Percentiles rank a stretch among this genome's conserved stretches.
phyloP scores from a whole-genome alignment of 257 asterid genomes.

The Marsdenia floribunda region DNA sequence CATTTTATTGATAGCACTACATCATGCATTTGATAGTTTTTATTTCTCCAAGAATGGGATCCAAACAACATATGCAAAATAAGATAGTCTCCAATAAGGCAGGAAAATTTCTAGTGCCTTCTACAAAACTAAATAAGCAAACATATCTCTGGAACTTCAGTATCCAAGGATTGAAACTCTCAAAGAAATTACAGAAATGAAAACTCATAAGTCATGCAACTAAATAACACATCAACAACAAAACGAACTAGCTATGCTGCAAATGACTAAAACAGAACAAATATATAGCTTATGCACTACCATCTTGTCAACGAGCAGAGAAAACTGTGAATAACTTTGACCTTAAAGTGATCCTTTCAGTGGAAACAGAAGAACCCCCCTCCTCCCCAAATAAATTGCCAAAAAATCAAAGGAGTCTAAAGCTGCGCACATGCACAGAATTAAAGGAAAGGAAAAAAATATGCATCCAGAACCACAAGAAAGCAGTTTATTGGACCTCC shows the following conservation, averaged over 20 bases:
- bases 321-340: neutral
- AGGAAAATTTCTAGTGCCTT: neutral
- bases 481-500: constrained; percentile 45
- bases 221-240: neutral
- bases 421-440: neutral
- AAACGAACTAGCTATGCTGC: neutral
- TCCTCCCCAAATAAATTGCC: too few species aligned
- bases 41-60: constrained; percentile 1
- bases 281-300: neutral
- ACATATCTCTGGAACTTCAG: neutral
- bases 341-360: neutral
- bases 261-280: neutral
- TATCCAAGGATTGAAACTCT: neutral
- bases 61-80: neutral
- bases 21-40: neutral
- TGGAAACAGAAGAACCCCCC: neutral
- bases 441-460: neutral
- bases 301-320: neutral
- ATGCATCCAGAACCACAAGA: neutral
- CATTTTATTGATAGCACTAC: neutral
- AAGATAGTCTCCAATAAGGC: neutral
- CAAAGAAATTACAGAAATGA: neutral
- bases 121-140: neutral
- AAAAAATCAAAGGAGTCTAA: neutral
- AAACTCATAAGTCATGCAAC: neutral